Evolutionary conservation across 768 basidiomycete species (phyloP).

Genomic region (Leccinum ochraceum): DNA sequence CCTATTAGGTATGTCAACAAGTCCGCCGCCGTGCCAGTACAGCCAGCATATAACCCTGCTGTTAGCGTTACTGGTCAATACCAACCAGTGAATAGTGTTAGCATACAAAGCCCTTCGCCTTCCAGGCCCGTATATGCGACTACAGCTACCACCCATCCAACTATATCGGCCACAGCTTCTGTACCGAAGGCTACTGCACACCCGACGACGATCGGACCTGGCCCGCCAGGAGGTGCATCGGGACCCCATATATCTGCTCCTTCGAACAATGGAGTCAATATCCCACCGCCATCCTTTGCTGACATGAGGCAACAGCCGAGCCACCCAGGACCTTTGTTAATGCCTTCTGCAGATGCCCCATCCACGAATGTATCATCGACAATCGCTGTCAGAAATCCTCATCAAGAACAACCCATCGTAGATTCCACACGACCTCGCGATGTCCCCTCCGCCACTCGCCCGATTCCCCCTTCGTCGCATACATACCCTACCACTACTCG

Average conservation of each 20-base stretch:
- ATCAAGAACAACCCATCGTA: conserved; percentile 22
- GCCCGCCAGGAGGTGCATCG: conserved; percentile 5
- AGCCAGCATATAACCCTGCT: neutral
- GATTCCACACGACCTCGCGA: conserved; percentile 30
- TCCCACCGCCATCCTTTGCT: conserved; percentile 11
- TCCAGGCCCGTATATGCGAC: conserved; percentile 13
- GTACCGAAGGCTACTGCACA: conserved; percentile 11
- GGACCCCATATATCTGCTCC: conserved; percentile 12
- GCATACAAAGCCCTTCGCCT: conserved; percentile 8
- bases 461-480: conserved; percentile 21
- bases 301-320: conserved; percentile 26
- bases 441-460: conserved; percentile 20
- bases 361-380: conserved; percentile 14
- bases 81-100: conserved; percentile 10
- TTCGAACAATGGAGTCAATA: conserved; percentile 1
- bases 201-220: conserved; percentile 6
- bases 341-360: conserved; percentile 19
- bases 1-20: conserved; percentile 9
- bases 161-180: conserved; percentile 4
- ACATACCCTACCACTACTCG: conserved; percentile 27
- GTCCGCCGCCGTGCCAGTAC: conserved; percentile 7
- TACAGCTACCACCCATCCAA: conserved; percentile 2
- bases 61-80: conserved; percentile 7
- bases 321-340: conserved; percentile 17
- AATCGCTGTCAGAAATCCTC: conserved; percentile 16